These are phyloP conservation scores for Russula compacta DNA, from an alignment of 768 basidiomycete genomes.

Conservation along the genomic window DNA sequence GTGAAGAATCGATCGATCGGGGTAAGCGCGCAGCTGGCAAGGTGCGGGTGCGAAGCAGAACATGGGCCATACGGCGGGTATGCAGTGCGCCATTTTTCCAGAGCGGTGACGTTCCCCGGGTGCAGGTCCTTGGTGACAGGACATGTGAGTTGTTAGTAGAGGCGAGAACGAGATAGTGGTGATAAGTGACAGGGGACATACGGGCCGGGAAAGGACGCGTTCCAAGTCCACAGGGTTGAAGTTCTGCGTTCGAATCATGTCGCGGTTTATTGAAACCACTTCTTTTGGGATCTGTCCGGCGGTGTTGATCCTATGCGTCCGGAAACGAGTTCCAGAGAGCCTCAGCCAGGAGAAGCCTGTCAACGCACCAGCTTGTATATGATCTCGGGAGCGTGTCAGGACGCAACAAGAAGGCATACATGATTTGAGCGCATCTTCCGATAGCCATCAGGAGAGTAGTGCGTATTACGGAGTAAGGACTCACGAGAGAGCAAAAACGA, in stretches of 20 bases:
- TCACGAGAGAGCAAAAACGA: slow-evolving; percentile 72
- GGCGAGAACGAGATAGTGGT: background rate
- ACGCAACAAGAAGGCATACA: slow-evolving; percentile 67
- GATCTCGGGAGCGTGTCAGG: slow-evolving; percentile 77
- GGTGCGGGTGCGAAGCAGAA: slow-evolving; percentile 66
- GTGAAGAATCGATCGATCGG: slow-evolving; percentile 62
- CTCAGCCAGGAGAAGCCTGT: background rate
- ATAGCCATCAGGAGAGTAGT: background rate
- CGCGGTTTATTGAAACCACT: slow-evolving; percentile 6
- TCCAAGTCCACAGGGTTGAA: slow-evolving; percentile 5
- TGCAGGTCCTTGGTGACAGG: background rate
- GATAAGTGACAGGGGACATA: background rate
- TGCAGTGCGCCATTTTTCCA: background rate
- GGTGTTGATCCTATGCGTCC: slow-evolving; percentile 16
- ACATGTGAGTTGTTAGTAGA: background rate
- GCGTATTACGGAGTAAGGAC: slow-evolving; percentile 16
- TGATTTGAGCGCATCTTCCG: slow-evolving; percentile 74
- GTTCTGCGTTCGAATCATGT: slow-evolving; percentile 1
- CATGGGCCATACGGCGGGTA: slow-evolving; percentile 50
- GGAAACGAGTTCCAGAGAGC: slow-evolving; percentile 2
- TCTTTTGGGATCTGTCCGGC: slow-evolving; percentile 10
- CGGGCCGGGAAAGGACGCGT: slow-evolving; percentile 1
- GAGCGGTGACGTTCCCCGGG: background rate
- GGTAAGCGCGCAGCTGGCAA: slow-evolving; percentile 47
- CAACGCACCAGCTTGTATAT: slow-evolving; percentile 62